phyloP scores from a whole-genome alignment of 2,329 filamentous ascomycete species.

The Fusarium redolens region DNA sequence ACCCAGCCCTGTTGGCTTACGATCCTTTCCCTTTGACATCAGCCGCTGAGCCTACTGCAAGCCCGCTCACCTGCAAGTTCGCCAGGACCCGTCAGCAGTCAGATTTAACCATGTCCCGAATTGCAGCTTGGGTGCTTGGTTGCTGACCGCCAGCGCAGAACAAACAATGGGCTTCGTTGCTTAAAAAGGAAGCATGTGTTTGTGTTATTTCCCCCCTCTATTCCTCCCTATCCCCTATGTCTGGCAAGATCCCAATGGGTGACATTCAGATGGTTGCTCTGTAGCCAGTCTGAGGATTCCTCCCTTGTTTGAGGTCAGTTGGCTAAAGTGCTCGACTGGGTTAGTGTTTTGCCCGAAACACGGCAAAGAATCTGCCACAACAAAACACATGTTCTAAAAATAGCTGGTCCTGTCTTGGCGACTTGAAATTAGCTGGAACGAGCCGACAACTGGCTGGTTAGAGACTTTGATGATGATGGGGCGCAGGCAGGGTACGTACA shows the following conservation, averaged over 20 bases:
- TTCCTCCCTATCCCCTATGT: background rate
- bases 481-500: constrained; percentile 28
- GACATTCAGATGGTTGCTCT: constrained; percentile 23
- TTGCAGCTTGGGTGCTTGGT: constrained; percentile 16
- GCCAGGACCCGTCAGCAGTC: constrained; percentile 29
- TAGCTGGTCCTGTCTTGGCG: constrained; percentile 24
- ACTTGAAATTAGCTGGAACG: constrained; percentile 39
- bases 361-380: constrained; percentile 34
- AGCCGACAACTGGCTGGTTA: constrained; percentile 30
- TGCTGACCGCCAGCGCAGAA: constrained; percentile 37
- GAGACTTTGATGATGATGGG: constrained; percentile 27
- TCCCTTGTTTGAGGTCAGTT: constrained; percentile 27
- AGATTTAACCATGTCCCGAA: constrained; percentile 38
- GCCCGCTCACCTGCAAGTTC: constrained; percentile 31
- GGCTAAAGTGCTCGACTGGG: constrained; percentile 16
- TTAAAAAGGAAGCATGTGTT: constrained; percentile 13
- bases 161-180: background rate
- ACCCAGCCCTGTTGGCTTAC: constrained; percentile 42
- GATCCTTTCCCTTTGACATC: constrained; percentile 40
- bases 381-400: constrained; percentile 38
- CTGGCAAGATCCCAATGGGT: background rate
- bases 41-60: constrained; percentile 39
- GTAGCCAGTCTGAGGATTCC: constrained; percentile 24
- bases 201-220: constrained; percentile 1
- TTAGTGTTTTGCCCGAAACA: constrained; percentile 41